Base-by-base conservation (phyloP, 2,329 filamentous ascomycete genomes). In the Cryphonectria radicalis region DNA sequence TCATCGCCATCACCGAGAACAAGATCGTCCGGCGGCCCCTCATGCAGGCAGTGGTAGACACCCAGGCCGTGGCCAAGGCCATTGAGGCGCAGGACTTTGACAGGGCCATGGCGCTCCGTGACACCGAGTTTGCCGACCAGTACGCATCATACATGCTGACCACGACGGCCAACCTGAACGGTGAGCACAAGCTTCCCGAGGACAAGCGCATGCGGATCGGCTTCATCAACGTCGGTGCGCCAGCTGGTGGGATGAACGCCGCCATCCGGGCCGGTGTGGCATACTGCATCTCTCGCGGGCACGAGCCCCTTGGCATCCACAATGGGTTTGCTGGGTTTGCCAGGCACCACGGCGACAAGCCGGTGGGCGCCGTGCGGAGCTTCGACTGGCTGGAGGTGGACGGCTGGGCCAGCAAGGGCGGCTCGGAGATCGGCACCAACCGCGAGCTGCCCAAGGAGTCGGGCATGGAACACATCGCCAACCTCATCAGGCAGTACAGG, bases 391-490 rank as follows among this genome's bases (percentile, higher is more conserved):
- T 98, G 28, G 96, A 98, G 79, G 94, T 97, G 6, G 95, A 98
- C 79, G 87, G 90, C 73, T 99, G 96, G 96, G 94, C 95, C 19
- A 97, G 94, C 83, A 95, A 94, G 83, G 96, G 96, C 79, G 96
- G 96, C 73, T 98, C 95, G 1, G 96, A 99, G 81, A 98, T 99
- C 77, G 96, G 96, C 76, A 99, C 95, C 37, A 99, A 99, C 86
- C 93, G 96, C 77, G 94, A 94, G 78, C 89, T 98, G 43, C 96
- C 96, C 7, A 90, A 89, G 28, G 95, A 97, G 77, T 90, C 89
- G 0, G 95, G 97, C 76, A 91, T 98, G 81, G 91, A 93, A 76
- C 89, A 88, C 63, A 93, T 96, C 37, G 95, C 95, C 46, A 89
- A 90, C 76, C 91, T 95, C 74, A 94, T 99, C 79, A 90, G 93